Base-by-base conservation (phyloP, 2,329 filamentous ascomycete species). In the Chaetomium sp. region DNA sequence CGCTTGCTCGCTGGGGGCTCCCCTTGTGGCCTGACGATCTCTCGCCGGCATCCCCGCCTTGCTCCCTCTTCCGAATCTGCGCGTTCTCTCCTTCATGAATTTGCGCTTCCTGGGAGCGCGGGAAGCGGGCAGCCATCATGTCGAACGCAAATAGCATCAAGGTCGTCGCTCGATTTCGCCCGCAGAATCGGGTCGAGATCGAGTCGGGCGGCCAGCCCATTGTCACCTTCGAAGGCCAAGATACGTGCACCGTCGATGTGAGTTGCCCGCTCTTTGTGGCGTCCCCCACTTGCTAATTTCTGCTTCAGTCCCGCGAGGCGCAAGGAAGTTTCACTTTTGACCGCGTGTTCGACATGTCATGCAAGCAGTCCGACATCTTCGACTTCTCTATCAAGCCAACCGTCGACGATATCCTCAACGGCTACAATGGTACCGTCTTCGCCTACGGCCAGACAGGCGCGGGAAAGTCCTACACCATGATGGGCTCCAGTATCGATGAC, bases 381-480 rank as follows among this genome's bases (percentile, higher is more conserved):
- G 92, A 98, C 79, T 99, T 95, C 81, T 98, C 95, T 50, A 98
- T 99, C 78, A 89, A 91, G 70, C 87, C 92, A 29, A 98, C 95
- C 23, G 95, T 99, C 71, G 94, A 98, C 81, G 95, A 98, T 77
- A 97, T 99, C 71, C 85, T 99, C 70, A 97, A 98, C 79, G 95
- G 95, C 70, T 99, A 99, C 86, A 99, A 99, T 81, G 95, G 94
- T 75, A 98, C 94, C 16, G 94, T 99, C 71, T 98, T 99, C 74
- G 95, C 95, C 68, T 99, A 99, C 77, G 95, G 95, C 70, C 95
- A 98, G 83, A 99, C 95, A 0, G 95, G 95, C 78, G 93, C 94
- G 13, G 95, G 95, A 83, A 99, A 99, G 83, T 98, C 95, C 25
- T 98, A 96, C 77, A 98, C 95, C 60, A 99, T 99, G 95, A 96